Evolutionary conservation across 495 filamentous ascomycete species (phyloP).

Genomic region (Penicillium egyptiacum): DNA sequence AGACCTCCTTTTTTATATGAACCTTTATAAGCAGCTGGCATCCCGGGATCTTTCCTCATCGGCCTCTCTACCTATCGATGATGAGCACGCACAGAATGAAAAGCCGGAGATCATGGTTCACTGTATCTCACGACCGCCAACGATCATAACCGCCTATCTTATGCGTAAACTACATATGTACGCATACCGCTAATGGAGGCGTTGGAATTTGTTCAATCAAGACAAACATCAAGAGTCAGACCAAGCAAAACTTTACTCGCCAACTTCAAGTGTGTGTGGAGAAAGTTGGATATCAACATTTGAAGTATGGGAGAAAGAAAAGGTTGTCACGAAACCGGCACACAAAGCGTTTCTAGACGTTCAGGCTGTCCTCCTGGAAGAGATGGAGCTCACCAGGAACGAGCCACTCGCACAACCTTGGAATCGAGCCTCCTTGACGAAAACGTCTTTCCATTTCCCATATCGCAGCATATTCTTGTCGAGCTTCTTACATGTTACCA

Average conservation of each 20-base stretch:
- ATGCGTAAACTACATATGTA: not conserved
- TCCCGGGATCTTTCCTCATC: constrained; percentile 21
- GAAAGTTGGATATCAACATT: constrained; percentile 29
- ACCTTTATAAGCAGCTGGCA: constrained; percentile 39
- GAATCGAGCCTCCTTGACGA: not conserved
- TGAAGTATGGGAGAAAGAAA: constrained; percentile 35
- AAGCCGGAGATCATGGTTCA: constrained; percentile 32
- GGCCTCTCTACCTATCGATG: constrained; percentile 18
- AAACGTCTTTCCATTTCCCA: not conserved
- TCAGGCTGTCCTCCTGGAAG: not conserved
- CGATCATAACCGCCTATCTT: constrained; percentile 23
- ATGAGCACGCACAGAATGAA: constrained; percentile 16
- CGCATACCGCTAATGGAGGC: not conserved
- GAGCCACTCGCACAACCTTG: not conserved
- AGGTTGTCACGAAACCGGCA: constrained; percentile 29
- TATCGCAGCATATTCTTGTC: not conserved
- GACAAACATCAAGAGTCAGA: not conserved
- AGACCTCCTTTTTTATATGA: constrained; percentile 35
- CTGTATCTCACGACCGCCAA: constrained; percentile 41
- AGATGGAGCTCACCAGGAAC: not conserved
- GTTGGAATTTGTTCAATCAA: not conserved
- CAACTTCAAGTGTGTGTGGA: not conserved
- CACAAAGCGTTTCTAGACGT: constrained; percentile 34
- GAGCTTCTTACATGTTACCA: not conserved
- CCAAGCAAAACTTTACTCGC: not conserved